Base-by-base conservation (phyloP, 805 yeast genomes). In the Monosporozyma aerobia region DNA sequence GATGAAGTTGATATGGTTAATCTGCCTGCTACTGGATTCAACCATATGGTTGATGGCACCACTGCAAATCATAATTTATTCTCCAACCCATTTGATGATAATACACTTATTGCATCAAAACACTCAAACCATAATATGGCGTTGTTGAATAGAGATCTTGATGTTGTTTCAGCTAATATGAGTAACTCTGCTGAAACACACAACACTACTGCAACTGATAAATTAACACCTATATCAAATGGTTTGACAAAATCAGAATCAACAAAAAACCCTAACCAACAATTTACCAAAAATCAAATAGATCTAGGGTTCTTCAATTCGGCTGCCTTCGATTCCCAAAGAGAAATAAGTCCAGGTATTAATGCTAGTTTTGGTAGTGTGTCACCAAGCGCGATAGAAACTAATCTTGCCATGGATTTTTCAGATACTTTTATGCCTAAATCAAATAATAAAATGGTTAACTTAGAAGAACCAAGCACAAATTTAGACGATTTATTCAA, bases 401-500 rank as follows among this genome's bases (percentile, higher is more conserved):
- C 39, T 13, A 35, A 14, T 14, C 39, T n/a, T 13, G 16, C 8
- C 7, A 35, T 35, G 39, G n/a, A 35, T 35, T 35, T 35, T 14
- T 35, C 39, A 4, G 39, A 35, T 35, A 13, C 39, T 14, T 35
- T 13, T 35, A 13, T 35, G 39, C 16, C 13, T 35, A 35, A 35
- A 35, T 14, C 16, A 4, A 35, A n/a, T 35, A 35, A 35, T 35
- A 35, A 35, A 35, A 13, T 35, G 25, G 16, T 22, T 16, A 19
- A 39, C 19, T 11, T 39, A 19, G 25, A 39, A 19, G 43, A 39
- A 39, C 43, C 43, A 16, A 39, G 43, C 19, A 37, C 53, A 9
- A 51, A 49, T 14, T 27, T 55, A 13, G 57, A 55, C 44, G 22
- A 52, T 10, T 43, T 52, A 2, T 44, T 55, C 3, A 35, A 56